Percentiles rank a stretch among this genome's conserved stretches.
Conservation (phyloP, 176 grass and related monocot species). For the Cenchrus fungigraminus region DNA sequence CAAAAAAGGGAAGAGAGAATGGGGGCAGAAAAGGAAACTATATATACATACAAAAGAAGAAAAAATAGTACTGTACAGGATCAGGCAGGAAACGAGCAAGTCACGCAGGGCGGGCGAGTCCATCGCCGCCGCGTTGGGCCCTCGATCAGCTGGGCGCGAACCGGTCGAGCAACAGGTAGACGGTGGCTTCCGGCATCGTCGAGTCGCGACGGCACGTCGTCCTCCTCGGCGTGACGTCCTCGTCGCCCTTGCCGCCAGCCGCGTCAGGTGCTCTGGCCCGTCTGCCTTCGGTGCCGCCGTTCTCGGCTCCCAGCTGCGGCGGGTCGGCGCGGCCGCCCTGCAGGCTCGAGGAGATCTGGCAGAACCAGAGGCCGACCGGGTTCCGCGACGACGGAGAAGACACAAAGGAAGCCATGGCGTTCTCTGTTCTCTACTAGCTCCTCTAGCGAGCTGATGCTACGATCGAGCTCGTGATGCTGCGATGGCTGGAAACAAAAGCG, state of each 20-base stretch:
- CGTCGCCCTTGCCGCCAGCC: neutral
- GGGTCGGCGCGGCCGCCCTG: neutral
- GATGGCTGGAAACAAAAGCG: neutral
- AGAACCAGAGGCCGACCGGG: slow-evolving; percentile 33
- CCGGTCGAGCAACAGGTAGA: slow-evolving; percentile 57
- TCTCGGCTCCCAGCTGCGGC: neutral
- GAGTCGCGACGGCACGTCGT: neutral
- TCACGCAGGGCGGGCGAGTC: too few relatives aligned
- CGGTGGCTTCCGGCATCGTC: slow-evolving; percentile 42
- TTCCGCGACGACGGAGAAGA: neutral
- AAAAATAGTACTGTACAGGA: too few relatives aligned
- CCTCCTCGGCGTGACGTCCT: neutral
- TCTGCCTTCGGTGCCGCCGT: neutral
- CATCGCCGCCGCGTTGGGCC: too few relatives aligned
- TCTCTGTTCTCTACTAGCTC: neutral
- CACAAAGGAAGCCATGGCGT: slow-evolving; percentile 8
- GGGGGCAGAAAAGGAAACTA: too few relatives aligned
- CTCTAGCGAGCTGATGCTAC: neutral
- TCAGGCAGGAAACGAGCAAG: too few relatives aligned
- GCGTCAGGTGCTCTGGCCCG: neutral
- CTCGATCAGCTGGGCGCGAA: slow-evolving; percentile 55
- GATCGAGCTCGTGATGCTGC: neutral
- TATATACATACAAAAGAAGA: too few relatives aligned
- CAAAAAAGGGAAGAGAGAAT: too few relatives aligned
- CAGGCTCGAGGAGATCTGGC: slow-evolving; percentile 41